These are phyloP conservation scores for Eucalyptus shirleyi DNA, from an alignment of 345 rosid species.

Conservation along the genomic window DNA sequence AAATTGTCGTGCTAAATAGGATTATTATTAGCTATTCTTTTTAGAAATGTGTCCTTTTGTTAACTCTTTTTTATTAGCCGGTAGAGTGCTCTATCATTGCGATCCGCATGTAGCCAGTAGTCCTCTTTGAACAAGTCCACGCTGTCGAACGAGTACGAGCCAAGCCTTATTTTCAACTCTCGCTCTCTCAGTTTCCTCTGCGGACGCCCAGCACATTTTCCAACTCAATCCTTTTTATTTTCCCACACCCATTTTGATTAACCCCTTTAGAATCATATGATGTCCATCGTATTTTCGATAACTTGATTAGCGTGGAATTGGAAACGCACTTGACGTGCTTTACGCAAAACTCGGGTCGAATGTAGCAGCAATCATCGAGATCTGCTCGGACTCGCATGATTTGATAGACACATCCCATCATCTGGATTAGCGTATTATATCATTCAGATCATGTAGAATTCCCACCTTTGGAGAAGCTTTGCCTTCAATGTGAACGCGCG, in stretches of 20 bases:
- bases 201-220: too few relatives aligned
- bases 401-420: background rate
- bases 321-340: fast-evolving
- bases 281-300: too few relatives aligned
- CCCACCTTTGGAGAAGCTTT: background rate
- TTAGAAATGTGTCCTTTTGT: background rate
- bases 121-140: fast-evolving
- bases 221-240: too few relatives aligned
- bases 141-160: background rate
- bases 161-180: background rate
- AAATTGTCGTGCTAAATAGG: too few relatives aligned
- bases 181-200: too few relatives aligned
- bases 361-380: background rate
- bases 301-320: background rate
- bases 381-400: background rate
- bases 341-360: background rate
- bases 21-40: too few relatives aligned
- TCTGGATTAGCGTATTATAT: too few relatives aligned
- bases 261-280: too few relatives aligned
- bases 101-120: too few relatives aligned
- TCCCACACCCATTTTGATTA: too few relatives aligned
- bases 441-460: fast-evolving
- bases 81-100: too few relatives aligned
- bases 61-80: background rate
- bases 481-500: background rate